Evolutionary conservation across 2,329 filamentous ascomycete species (phyloP).

Genomic region (Aspergillus ibericus): DNA sequence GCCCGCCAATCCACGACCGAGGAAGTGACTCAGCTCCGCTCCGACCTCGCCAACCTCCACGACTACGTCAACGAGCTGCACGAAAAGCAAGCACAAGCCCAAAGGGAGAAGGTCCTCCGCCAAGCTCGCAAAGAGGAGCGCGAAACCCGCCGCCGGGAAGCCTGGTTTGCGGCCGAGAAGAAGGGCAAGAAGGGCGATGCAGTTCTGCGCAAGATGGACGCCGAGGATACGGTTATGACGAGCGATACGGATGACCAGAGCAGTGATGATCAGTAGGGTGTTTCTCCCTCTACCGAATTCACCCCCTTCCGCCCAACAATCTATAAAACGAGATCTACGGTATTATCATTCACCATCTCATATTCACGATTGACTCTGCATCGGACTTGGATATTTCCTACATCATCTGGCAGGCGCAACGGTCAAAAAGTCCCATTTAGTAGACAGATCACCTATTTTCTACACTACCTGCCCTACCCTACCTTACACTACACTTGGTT

Average conservation of each 20-base stretch:
- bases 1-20: slow-evolving; percentile 37
- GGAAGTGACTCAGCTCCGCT: slow-evolving; percentile 40
- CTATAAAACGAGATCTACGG: too few relatives aligned
- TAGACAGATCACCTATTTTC: neutral
- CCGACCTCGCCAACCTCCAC: slow-evolving; percentile 35
- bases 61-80: slow-evolving; percentile 42
- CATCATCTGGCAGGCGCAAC: neutral
- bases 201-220: slow-evolving; percentile 40
- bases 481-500: neutral
- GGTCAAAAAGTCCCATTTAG: neutral
- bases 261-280: slow-evolving; percentile 27
- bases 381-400: neutral
- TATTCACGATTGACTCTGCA: neutral
- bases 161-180: slow-evolving; percentile 48
- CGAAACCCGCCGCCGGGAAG: slow-evolving; percentile 42
- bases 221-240: slow-evolving; percentile 34
- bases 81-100: slow-evolving; percentile 38
- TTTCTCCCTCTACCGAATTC: neutral
- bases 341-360: neutral
- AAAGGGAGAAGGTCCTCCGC: slow-evolving; percentile 32
- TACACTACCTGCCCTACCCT: too few relatives aligned
- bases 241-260: slow-evolving; percentile 39
- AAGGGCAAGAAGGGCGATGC: slow-evolving; percentile 44
- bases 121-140: slow-evolving; percentile 42
- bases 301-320: neutral